Conservation (phyloP, 352 stramenopile genomes). For the Globisporangium cystogenes region DNA sequence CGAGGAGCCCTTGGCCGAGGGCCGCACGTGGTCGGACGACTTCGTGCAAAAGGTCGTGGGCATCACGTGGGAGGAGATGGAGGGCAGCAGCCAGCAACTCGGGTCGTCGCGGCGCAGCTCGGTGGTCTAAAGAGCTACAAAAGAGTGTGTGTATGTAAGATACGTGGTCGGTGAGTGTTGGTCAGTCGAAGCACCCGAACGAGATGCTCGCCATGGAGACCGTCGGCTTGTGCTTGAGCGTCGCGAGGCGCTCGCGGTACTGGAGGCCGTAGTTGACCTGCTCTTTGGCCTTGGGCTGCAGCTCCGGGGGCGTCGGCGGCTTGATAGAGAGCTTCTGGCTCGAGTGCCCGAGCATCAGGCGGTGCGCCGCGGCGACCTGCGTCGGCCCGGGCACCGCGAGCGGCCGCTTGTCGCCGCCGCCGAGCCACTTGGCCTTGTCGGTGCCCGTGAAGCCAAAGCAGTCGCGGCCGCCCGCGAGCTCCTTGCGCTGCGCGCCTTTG, state of each 20-base stretch:
- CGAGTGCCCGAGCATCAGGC: conserved; percentile 80
- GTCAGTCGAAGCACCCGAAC: conserved; percentile 49
- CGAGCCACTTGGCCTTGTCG: conserved; percentile 63
- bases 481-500: conserved; percentile 48
- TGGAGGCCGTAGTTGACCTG: conserved; percentile 69
- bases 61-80: conserved; percentile 59
- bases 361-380: conserved; percentile 70
- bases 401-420: conserved; percentile 48
- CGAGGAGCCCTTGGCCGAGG: conserved; percentile 29
- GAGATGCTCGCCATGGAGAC: conserved; percentile 71
- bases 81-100: conserved; percentile 25
- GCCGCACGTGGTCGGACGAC: conserved; percentile 44
- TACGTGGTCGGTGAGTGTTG: background rate
- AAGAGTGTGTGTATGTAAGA: conserved; percentile 1
- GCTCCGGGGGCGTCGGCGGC: conserved; percentile 59
- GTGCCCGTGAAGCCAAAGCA: conserved; percentile 79
- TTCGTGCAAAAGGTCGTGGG: conserved; percentile 62
- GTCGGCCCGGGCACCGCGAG: conserved; percentile 56
- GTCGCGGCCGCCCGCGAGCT: conserved; percentile 45
- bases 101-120: conserved; percentile 25
- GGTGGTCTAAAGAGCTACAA: conserved; percentile 9
- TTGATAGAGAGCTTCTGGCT: conserved; percentile 79
- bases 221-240: conserved; percentile 76
- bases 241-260: conserved; percentile 70
- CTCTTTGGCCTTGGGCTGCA: conserved; percentile 31